These are phyloP conservation scores for Pseudoneurospora amorphoporcata DNA, from an alignment of 495 filamentous ascomycete genomes.

Conservation along the genomic window DNA sequence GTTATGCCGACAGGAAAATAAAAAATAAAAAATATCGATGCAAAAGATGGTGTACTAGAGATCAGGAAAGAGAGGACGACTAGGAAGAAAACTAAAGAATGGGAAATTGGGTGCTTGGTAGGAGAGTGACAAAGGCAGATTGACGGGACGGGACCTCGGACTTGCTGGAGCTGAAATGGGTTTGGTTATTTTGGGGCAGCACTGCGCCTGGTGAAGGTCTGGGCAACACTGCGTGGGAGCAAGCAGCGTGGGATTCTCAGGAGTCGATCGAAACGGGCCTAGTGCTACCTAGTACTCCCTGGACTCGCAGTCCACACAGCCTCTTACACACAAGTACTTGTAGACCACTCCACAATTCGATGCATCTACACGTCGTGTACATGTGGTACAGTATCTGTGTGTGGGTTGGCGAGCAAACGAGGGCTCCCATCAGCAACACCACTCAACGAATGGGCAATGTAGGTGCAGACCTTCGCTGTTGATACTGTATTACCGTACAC, in stretches of 20 bases:
- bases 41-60: neutral
- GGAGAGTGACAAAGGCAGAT: neutral
- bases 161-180: neutral
- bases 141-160: neutral
- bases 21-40: neutral
- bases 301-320: neutral
- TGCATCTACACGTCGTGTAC: too few relatives aligned
- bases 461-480: neutral
- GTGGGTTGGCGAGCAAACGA: neutral
- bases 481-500: neutral
- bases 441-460: neutral
- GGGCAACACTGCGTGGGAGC: neutral
- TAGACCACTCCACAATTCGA: too few relatives aligned
- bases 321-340: neutral
- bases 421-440: neutral
- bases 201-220: neutral
- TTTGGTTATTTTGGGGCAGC: neutral
- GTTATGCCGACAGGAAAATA: neutral
- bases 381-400: neutral
- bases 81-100: neutral
- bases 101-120: neutral
- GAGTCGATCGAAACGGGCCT: constrained; percentile 19
- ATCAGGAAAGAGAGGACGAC: neutral
- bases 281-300: constrained; percentile 5
- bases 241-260: constrained; percentile 17